Evolutionary conservation across 805 yeast species (phyloP), one percentile per base, ranked within the genome.

Genomic region (Jamesozyma hellenica): DNA sequence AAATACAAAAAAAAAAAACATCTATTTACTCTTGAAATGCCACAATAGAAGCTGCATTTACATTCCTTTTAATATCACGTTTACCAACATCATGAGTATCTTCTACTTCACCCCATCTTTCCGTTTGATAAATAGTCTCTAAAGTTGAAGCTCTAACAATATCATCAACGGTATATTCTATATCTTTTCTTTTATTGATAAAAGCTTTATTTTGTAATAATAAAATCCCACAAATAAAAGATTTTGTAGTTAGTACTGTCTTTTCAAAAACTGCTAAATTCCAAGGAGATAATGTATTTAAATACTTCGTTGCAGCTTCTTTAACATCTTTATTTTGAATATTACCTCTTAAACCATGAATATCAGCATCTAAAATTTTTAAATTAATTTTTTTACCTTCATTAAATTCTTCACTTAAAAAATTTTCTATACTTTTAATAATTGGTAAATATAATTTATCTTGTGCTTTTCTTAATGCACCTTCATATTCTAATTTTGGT

Each of bases 41-140:
- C 15, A 77, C 56, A 31, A 82, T 58, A 4, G 88, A 82, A 23
- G 95, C 88, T 48, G 86, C 74, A 28, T 90, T 78, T 35, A 92
- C 71, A 53, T 79, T 77, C 61, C 96, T 77, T 53, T 85, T 70
- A 51, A 94, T 71, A 51, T 92, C 96, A 30, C 79, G 94, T 60
- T 82, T 80, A 53, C 85, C 94, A n/a, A 92, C 96, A 59, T 92
- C 98, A 57, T 92, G 98, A 2, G 97, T 86, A 55, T 92, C 98
- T 64, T 92, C 97, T 18, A 90, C 97, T 61, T 90, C 96, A 26
- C 98, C 98, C 98, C 98, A 92, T 54, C 79, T 73, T 17, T 76
- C 77, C 28, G 94, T 83, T 63, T 92, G 99, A 61, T 74, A 75
- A 27, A 80, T 77, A 12, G 79, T 79, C 56, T 92, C 99, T 51